Percentiles rank a stretch among this genome's conserved stretches.
Conservation (phyloP, 108 stramenopile genomes). For the Nitzschia palea region DNA sequence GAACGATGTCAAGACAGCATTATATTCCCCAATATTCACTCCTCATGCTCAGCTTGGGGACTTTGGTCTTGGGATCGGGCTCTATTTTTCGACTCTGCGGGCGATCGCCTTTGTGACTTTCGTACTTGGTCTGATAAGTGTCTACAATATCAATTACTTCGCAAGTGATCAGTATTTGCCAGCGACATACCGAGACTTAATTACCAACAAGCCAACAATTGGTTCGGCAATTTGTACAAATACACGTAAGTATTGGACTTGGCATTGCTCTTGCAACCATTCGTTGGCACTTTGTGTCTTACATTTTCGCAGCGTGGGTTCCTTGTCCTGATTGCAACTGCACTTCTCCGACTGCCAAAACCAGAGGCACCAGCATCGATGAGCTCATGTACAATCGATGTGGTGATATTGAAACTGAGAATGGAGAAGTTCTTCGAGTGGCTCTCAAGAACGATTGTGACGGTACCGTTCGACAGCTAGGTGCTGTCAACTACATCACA, state of each 20-base stretch:
- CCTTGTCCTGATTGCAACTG: constrained; percentile 44
- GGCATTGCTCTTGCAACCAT: no score
- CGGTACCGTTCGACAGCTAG: constrained; percentile 48
- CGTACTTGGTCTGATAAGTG: constrained; percentile 63
- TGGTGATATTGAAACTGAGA: background rate
- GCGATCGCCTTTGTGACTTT: constrained; percentile 16
- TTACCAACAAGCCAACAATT: constrained; percentile 1
- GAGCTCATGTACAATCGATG: background rate
- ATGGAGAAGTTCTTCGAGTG: constrained; percentile 17
- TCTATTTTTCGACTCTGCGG: constrained; percentile 77
- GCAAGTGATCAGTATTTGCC: constrained; percentile 55
- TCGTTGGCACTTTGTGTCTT: no score
- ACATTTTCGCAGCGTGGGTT: no score
- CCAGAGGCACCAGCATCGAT: background rate
- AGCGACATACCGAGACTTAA: constrained; percentile 1
- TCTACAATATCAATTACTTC: constrained; percentile 75
- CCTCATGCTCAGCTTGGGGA: constrained; percentile 61
- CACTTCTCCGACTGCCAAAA: background rate
- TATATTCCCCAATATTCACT: constrained; percentile 66
- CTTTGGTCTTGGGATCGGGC: constrained; percentile 62
- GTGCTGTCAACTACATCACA: constrained; percentile 59
- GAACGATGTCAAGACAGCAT: constrained; percentile 46
- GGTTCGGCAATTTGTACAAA: constrained; percentile 51
- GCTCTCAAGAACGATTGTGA: constrained; percentile 76
- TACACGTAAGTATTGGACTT: no score